These are phyloP conservation scores for Sporisorium sorghi DNA, from an alignment of 1,284 basidiomycete genomes.

Conservation along the genomic window DNA sequence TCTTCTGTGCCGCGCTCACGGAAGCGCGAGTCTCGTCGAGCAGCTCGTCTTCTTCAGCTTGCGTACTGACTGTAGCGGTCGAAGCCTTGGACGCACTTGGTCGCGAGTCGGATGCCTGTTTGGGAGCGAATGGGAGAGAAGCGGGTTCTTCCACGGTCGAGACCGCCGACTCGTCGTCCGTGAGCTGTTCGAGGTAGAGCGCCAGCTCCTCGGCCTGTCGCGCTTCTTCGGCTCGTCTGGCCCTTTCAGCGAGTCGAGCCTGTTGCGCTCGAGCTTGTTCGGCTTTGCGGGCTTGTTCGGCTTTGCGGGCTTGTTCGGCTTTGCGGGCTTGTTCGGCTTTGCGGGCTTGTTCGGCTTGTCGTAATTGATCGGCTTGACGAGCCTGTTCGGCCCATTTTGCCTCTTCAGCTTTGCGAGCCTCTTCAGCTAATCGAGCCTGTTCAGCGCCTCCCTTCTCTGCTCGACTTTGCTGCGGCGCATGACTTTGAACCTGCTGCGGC, in stretches of 20 bases:
- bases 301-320: conserved; percentile 18
- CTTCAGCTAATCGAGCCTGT: neutral
- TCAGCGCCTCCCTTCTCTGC: conserved; percentile 2
- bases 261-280: neutral
- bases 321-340: neutral
- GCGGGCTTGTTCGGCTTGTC: neutral
- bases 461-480: too few relatives aligned
- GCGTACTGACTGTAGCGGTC: neutral
- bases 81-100: neutral
- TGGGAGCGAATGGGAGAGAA: neutral
- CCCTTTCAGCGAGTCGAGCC: too few relatives aligned
- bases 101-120: neutral
- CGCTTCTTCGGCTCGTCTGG: conserved; percentile 14
- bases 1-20: neutral
- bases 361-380: conserved; percentile 16
- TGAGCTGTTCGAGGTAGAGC: conserved; percentile 11
- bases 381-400: conserved; percentile 13
- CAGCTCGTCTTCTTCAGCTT: conserved; percentile 13
- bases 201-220: conserved; percentile 25
- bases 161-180: conserved; percentile 9
- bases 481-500: neutral
- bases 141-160: neutral
- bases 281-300: neutral
- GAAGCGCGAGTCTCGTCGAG: neutral
- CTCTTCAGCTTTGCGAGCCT: neutral